These are phyloP conservation scores for Pyronema omphalodes DNA, from an alignment of 495 filamentous ascomycete species.

Conservation along the genomic window DNA sequence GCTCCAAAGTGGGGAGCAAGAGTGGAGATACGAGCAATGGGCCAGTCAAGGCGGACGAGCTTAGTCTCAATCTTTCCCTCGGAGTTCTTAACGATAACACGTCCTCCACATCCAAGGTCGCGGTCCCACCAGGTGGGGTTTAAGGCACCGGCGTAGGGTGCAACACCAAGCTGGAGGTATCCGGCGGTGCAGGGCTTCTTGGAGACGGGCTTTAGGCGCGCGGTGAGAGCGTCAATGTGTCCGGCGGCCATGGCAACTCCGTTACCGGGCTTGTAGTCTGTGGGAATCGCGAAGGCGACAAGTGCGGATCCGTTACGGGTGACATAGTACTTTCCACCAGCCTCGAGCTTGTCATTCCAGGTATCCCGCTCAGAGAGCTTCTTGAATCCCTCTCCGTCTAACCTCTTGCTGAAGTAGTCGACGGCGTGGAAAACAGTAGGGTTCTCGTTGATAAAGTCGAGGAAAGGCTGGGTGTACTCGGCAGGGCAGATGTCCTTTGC, in stretches of 20 bases:
- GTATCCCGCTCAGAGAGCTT: slow-evolving; percentile 59
- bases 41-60: slow-evolving; percentile 82
- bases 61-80: slow-evolving; percentile 64
- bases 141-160: slow-evolving; percentile 75
- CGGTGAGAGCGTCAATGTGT: slow-evolving; percentile 82
- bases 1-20: slow-evolving; percentile 86
- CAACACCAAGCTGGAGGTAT: slow-evolving; percentile 77
- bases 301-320: slow-evolving; percentile 72
- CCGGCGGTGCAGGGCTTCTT: slow-evolving; percentile 62
- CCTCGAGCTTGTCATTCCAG: slow-evolving; percentile 57
- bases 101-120: slow-evolving; percentile 75
- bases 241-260: slow-evolving; percentile 65
- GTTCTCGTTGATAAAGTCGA: slow-evolving; percentile 71
- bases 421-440: slow-evolving; percentile 88
- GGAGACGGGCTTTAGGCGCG: slow-evolving; percentile 74
- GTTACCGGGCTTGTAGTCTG: slow-evolving; percentile 66
- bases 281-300: slow-evolving; percentile 74
- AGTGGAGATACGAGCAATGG: slow-evolving; percentile 82
- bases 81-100: slow-evolving; percentile 62
- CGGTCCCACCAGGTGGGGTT: slow-evolving; percentile 30
- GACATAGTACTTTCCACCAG: slow-evolving; percentile 74
- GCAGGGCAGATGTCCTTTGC: slow-evolving; percentile 12
- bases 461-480: slow-evolving; percentile 66
- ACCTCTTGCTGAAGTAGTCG: slow-evolving; percentile 49
- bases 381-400: slow-evolving; percentile 51